phyloP scores from a whole-genome alignment of 2,329 filamentous ascomycete genomes.

The Teratosphaeria pseudoeucalypti region DNA sequence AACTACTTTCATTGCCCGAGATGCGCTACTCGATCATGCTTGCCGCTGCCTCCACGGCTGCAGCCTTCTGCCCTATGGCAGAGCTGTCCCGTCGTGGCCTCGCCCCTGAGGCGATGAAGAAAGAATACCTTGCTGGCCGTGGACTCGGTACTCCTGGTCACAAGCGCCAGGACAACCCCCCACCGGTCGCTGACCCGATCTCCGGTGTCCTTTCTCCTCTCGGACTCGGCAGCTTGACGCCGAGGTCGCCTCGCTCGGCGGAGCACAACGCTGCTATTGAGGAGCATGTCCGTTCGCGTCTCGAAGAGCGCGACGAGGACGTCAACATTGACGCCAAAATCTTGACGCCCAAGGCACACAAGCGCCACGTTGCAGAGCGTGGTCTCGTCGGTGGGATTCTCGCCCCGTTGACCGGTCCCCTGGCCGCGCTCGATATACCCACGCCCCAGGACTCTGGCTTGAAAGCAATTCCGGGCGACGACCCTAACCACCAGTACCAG shows the following conservation, averaged over 20 bases:
- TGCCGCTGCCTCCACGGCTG: slow-evolving; percentile 2
- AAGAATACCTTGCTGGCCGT: slow-evolving; percentile 2
- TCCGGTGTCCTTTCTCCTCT: slow-evolving; percentile 9
- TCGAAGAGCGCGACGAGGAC: slow-evolving; percentile 11
- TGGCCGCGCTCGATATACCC: slow-evolving; percentile 13
- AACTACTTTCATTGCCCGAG: background rate
- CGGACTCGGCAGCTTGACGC: slow-evolving; percentile 7
- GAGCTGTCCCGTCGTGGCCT: slow-evolving; percentile 5
- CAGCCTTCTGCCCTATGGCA: slow-evolving; percentile 8
- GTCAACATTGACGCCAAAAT: slow-evolving; percentile 10
- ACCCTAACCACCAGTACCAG: slow-evolving; percentile 15
- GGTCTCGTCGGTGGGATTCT: slow-evolving; percentile 10
- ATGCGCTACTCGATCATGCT: background rate
- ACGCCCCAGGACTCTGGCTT: slow-evolving; percentile 12
- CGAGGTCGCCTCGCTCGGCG: slow-evolving; percentile 6
- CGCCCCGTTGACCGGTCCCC: slow-evolving; percentile 13
- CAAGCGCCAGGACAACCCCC: slow-evolving; percentile 8
- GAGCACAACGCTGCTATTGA: slow-evolving; percentile 5
- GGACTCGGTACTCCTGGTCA: slow-evolving; percentile 3
- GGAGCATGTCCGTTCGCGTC: slow-evolving; percentile 8
- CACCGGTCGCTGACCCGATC: slow-evolving; percentile 7
- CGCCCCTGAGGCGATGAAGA: slow-evolving; percentile 3
- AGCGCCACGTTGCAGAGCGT: slow-evolving; percentile 9
- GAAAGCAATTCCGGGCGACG: slow-evolving; percentile 14
- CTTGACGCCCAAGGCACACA: slow-evolving; percentile 11